Base-by-base conservation (phyloP, 148 eudicot genomes). In the Amaranthus cruentus region DNA sequence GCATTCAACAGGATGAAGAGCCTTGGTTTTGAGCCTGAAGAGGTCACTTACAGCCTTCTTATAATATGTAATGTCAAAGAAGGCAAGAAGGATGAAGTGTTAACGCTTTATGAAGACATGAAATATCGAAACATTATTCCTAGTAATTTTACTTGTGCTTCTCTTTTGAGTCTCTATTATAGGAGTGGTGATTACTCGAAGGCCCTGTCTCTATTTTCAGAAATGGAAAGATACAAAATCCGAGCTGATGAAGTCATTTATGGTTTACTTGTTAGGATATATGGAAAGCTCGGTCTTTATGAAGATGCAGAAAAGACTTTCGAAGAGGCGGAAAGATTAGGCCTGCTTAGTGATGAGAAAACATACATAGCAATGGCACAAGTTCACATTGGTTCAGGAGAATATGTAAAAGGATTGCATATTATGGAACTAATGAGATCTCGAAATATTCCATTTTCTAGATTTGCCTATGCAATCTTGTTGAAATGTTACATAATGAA, bases 361-460 rank as follows among this genome's bases (percentile, higher is more conserved):
- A 89, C 98, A n/a, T 93, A 84, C 71, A 71, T 79, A 66, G 79
- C 97, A 61, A 93, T 93, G 98, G 97, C 98, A 63, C 97, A 88
- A 76, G 97, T 91, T 51, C 86, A 93, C 87, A 85, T 93, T 72
- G 83, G 74, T 70, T 80, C 86, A 43, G 88, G 91, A 57, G 72
- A 85, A 66, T 66, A 62, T 78, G 83, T 76, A 51, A 87, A 91
- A 81, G 95, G 97, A 42, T 78, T 89, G 78, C 61, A 63, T 57
- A 71, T 70, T 6, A 87, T 93, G 89, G 90, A 88, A 64, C 71
- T 72, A 55, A 88, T 93, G 95, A 91, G 83, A 81, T 78, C 79
- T 78, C 84, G 71, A 71, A 83, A 83, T 74, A 83, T 86, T 66
- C 56, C 68, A 50, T 84, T 80, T 69, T 91, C 98, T 15, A 87